A percentile compares a stretch with the other conserved stretches of the same genome.
Evolutionary conservation across 768 basidiomycete species (phyloP).

Genomic region (Hygrocybe punicea): DNA sequence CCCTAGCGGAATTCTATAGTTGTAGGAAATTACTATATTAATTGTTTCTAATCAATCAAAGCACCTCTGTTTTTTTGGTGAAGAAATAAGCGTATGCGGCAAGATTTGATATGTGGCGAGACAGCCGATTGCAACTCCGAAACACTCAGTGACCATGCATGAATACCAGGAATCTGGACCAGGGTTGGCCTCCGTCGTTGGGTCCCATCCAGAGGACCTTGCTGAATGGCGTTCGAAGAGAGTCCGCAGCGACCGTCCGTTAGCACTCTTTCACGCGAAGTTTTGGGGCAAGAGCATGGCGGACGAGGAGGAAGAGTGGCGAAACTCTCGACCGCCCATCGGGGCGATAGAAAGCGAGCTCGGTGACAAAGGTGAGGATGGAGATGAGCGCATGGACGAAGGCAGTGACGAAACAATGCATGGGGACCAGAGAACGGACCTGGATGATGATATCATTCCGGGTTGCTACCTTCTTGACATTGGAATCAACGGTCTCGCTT

Average conservation of each 20-base stretch:
- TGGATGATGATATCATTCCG: conserved; percentile 9
- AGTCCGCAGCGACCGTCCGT: background rate
- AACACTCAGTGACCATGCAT: too few species aligned
- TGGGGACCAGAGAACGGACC: background rate
- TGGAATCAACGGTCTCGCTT: background rate
- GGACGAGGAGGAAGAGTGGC: conserved; percentile 10
- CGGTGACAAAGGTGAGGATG: background rate
- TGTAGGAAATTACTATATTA: too few species aligned
- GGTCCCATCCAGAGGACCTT: background rate
- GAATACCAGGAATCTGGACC: conserved; percentile 6
- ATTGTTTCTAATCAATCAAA: too few species aligned
- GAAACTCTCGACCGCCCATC: conserved; percentile 1
- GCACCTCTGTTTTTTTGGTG: too few species aligned
- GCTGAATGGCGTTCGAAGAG: conserved; percentile 5
- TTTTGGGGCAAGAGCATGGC: conserved; percentile 16
- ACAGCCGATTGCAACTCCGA: too few species aligned
- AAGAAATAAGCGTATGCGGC: too few species aligned
- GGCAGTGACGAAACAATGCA: background rate
- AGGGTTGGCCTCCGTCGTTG: conserved; percentile 9
- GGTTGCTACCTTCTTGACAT: conserved; percentile 13
- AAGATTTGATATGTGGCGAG: too few species aligned
- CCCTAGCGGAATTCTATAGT: too few species aligned
- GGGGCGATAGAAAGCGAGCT: background rate
- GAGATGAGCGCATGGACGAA: background rate
- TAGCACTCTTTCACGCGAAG: conserved; percentile 8